Evolutionary conservation across 495 filamentous ascomycete species (phyloP).

Genomic region (Annulohypoxylon moriforme): DNA sequence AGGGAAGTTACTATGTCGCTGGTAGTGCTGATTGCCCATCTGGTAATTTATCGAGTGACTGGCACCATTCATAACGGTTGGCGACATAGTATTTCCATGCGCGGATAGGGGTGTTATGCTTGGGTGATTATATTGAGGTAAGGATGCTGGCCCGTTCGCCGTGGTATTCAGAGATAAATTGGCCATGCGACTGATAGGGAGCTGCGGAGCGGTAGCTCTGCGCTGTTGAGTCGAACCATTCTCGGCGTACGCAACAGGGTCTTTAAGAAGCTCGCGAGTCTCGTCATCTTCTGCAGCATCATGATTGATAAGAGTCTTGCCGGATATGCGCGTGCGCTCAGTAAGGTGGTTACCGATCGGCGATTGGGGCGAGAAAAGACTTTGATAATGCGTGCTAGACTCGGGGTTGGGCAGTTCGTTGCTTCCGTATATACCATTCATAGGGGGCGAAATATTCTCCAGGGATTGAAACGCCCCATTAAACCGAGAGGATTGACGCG

Average conservation of each 20-base stretch:
- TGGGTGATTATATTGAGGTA: conserved; percentile 63
- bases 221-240: conserved; percentile 73
- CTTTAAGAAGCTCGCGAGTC: conserved; percentile 83
- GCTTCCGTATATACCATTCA: conserved; percentile 66
- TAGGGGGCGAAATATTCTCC: conserved; percentile 75
- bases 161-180: conserved; percentile 78
- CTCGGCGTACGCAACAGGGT: conserved; percentile 85
- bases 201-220: conserved; percentile 78
- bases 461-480: conserved; percentile 80
- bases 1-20: conserved; percentile 76
- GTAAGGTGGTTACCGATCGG: conserved; percentile 80
- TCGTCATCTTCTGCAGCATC: conserved; percentile 84
- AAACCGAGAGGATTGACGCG: conserved; percentile 80
- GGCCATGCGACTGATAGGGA: conserved; percentile 77
- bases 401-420: conserved; percentile 71
- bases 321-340: conserved; percentile 75
- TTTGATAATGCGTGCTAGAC: conserved; percentile 71
- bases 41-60: conserved; percentile 62
- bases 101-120: conserved; percentile 57
- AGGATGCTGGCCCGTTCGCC: conserved; percentile 57
- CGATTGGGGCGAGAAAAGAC: conserved; percentile 84
- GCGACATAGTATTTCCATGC: conserved; percentile 70
- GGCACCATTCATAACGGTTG: conserved; percentile 61
- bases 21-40: conserved; percentile 67
- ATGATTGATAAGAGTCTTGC: conserved; percentile 87